Evolutionary conservation across 208 protist species (phyloP), one percentile per base, ranked within the genome.

Genomic region (Leishmania mexicana): DNA sequence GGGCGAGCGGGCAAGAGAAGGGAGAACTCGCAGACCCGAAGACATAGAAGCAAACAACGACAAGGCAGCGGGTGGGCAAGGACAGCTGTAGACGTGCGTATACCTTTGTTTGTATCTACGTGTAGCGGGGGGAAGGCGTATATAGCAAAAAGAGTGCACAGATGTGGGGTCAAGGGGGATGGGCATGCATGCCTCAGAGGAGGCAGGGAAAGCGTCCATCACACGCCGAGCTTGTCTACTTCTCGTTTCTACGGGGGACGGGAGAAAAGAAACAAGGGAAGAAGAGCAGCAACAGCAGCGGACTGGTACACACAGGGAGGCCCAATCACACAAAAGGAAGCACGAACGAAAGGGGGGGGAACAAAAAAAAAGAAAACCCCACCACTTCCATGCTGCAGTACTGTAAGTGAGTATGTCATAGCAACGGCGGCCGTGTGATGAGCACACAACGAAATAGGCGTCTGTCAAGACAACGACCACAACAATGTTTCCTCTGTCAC

Each of bases 351-450:
- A 64, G 28, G 31, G 51, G 51, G 31, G 31, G 31, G 31, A 35
- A 35, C 31, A 68, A 76, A 75, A 54, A 71, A 80, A 77, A 57
- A 51, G 76, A 76, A 38, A 71, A 13, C 28, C 28, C 58, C 28
- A 64, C 58, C 28, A 17, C 58, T 6, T 28, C 58, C 58, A 64
- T 15, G 58, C 58, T 64, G 58, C 58, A 31, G 19, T 64, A 6
- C 58, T 64, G 58, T 15, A 31, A 64, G n/a, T 31, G 28, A 31
- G 21, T 35, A 64, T 11, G 58, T 5, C 6, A 13, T 31, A 64
- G 24, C 28, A 64, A 64, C 58, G 58, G 28, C 58, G 58, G 28
- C 58, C 8, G 0, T 8, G 58, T 31, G 58, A 31, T 64, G 35
- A 40, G 65, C 65, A 71, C 4, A 15, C 65, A 47, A 71, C 51